Conservation (phyloP, 306 rosid species). For the Vigna unguiculata region DNA sequence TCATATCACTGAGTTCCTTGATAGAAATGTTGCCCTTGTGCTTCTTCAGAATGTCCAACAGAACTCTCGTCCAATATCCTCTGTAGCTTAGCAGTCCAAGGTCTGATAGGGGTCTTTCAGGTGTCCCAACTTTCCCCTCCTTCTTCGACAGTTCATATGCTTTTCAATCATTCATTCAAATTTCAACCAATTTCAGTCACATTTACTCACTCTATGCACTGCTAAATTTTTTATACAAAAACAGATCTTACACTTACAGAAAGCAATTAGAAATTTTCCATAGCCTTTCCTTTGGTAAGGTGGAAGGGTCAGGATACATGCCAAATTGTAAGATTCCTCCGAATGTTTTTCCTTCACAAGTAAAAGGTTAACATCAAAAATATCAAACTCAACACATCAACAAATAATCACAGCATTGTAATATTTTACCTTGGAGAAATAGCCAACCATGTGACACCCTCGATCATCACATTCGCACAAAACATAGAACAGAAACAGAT, state of each 20-base stretch:
- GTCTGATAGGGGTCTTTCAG: slow-evolving; percentile 99
- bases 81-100: slow-evolving; percentile 94
- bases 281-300: slow-evolving; percentile 99
- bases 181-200: slow-evolving; percentile 24
- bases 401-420: slow-evolving; percentile 5
- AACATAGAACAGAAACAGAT: slow-evolving; percentile 93
- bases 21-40: slow-evolving; percentile 98
- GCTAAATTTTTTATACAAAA: slow-evolving; percentile 11
- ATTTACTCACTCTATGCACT: not conserved
- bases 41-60: slow-evolving; percentile 89
- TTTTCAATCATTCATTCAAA: slow-evolving; percentile 58
- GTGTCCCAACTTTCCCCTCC: slow-evolving; percentile 98
- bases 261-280: slow-evolving; percentile 96
- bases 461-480: slow-evolving; percentile 98
- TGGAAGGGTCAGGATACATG: slow-evolving; percentile 98
- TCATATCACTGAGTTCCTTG: slow-evolving; percentile 99
- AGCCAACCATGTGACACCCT: slow-evolving; percentile 99
- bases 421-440: slow-evolving; percentile 88
- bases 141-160: slow-evolving; percentile 99
- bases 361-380: slow-evolving; percentile 11
- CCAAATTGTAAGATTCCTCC: slow-evolving; percentile 96
- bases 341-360: slow-evolving; percentile 94
- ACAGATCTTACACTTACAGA: slow-evolving; percentile 90
- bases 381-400: too few species aligned
- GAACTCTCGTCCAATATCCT: slow-evolving; percentile 99